phyloP scores from a whole-genome alignment of 2,329 filamentous ascomycete genomes.

The Fusarium palustre region DNA sequence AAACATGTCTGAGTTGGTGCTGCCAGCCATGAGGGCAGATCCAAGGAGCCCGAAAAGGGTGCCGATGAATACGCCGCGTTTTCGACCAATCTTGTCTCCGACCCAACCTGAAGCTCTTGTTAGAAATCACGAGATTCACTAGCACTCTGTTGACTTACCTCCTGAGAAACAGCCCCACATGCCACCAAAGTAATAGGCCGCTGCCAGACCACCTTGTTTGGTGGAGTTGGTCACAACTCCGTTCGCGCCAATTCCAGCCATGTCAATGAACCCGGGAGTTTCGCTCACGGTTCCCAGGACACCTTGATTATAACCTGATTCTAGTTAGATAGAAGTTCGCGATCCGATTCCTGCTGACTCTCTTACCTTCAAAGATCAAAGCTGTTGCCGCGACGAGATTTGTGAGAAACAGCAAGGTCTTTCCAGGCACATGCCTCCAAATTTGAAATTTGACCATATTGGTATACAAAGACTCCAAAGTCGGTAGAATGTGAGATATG shows the following conservation, averaged over 20 bases:
- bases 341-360: background rate
- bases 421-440: conserved; percentile 2
- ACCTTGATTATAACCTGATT: background rate
- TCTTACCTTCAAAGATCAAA: background rate
- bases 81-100: background rate
- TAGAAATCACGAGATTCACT: background rate
- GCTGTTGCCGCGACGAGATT: background rate
- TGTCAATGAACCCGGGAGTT: background rate
- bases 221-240: background rate
- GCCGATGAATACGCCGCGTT: background rate
- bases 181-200: background rate
- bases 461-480: no score
- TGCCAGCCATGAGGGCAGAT: background rate
- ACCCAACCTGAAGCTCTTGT: background rate
- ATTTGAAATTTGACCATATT: background rate
- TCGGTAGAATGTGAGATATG: no score
- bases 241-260: background rate
- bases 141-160: background rate
- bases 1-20: background rate
- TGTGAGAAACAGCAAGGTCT: background rate
- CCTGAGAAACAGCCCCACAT: background rate
- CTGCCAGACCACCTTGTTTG: background rate
- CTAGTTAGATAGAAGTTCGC: background rate
- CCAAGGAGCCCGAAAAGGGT: background rate
- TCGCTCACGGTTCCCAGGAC: background rate